These are phyloP conservation scores for Pythium plurisporium DNA, from an alignment of 352 stramenopile species.

Conservation along the genomic window DNA sequence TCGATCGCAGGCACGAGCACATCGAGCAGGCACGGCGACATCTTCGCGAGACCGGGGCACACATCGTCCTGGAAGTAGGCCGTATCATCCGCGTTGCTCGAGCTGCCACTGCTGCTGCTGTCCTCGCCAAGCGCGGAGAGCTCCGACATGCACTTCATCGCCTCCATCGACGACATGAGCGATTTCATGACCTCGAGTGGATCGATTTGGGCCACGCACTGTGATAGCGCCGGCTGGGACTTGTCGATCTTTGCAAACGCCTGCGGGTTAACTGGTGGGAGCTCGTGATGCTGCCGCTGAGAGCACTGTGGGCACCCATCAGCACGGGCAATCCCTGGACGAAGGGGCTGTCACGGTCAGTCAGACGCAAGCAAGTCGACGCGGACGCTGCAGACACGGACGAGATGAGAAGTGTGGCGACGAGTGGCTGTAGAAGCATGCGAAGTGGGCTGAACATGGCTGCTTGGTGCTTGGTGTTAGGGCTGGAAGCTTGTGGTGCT, in stretches of 20 bases:
- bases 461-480: neutral
- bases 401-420: neutral
- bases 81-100: neutral
- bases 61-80: conserved; percentile 1
- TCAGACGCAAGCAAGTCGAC: conserved; percentile 4
- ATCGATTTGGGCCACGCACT: conserved; percentile 5
- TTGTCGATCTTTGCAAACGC: conserved; percentile 6
- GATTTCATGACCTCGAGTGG: neutral
- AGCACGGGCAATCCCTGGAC: neutral
- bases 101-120: neutral
- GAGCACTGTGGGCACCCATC: neutral
- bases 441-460: conserved; percentile 8
- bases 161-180: neutral
- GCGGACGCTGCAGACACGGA: neutral
- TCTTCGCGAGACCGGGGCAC: neutral
- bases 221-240: conserved; percentile 6
- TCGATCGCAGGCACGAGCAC: too few relatives aligned
- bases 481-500: neutral
- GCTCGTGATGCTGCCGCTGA: neutral
- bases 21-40: conserved; percentile 10
- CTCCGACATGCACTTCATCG: neutral
- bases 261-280: neutral
- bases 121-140: neutral
- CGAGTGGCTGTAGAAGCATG: conserved; percentile 1
- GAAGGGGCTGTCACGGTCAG: conserved; percentile 3